Percentiles rank a stretch among this genome's conserved stretches.
phyloP scores from a whole-genome alignment of 2,329 filamentous ascomycete species.

The Colletotrichum falcatum region DNA sequence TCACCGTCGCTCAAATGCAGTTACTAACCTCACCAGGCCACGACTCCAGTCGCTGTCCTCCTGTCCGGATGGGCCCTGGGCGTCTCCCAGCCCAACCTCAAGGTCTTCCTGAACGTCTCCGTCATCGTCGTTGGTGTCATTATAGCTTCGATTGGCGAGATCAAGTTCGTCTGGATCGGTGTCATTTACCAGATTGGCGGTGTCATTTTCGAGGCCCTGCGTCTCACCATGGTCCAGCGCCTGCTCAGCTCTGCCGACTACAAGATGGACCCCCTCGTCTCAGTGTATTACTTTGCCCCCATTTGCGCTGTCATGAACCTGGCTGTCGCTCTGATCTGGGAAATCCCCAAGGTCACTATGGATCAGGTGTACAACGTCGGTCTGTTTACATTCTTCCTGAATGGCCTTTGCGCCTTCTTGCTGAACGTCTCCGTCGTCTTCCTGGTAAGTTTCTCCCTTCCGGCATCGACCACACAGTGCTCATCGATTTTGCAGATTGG shows the following conservation, averaged over 20 bases:
- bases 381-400: conserved; percentile 77
- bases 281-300: conserved; percentile 90
- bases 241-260: conserved; percentile 85
- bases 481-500: conserved; percentile 74
- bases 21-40: conserved; percentile 71
- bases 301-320: conserved; percentile 87
- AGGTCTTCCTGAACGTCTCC: conserved; percentile 91
- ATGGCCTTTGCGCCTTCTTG: conserved; percentile 82
- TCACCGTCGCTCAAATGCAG: neutral
- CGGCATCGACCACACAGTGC: conserved; percentile 9
- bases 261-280: conserved; percentile 93
- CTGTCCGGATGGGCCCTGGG: conserved; percentile 90
- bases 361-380: conserved; percentile 80
- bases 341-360: conserved; percentile 77
- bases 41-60: conserved; percentile 92
- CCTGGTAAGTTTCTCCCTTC: conserved; percentile 69
- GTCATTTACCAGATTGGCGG: conserved; percentile 84
- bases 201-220: conserved; percentile 84
- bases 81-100: conserved; percentile 84
- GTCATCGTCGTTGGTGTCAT: conserved; percentile 95
- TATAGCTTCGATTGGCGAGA: conserved; percentile 94
- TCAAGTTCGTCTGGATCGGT: conserved; percentile 86
- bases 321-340: conserved; percentile 77
- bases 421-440: conserved; percentile 90
- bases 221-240: conserved; percentile 86